Evolutionary conservation across 2,329 filamentous ascomycete species (phyloP).

Genomic region (Dryadomyces sulphureus): DNA sequence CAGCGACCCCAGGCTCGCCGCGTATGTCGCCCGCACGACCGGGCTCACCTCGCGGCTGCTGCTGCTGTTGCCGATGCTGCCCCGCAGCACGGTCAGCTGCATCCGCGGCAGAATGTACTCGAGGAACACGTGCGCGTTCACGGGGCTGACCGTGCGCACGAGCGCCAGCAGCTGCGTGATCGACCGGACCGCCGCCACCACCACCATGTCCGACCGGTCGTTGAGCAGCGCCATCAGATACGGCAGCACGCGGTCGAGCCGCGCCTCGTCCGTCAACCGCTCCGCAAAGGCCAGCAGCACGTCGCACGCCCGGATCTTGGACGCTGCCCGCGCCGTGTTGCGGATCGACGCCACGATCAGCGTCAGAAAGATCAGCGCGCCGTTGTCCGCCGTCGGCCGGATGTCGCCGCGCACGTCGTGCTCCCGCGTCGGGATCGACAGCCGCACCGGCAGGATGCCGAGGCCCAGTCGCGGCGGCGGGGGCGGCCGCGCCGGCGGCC

Average conservation of each 20-base stretch:
- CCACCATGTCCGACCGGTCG: constrained; percentile 72
- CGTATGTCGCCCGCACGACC: constrained; percentile 78
- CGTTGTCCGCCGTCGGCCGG: constrained; percentile 60
- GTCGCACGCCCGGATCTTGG: constrained; percentile 79
- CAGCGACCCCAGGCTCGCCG: constrained; percentile 77
- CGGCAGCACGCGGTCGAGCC: constrained; percentile 81
- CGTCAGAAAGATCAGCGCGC: constrained; percentile 81
- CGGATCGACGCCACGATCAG: constrained; percentile 78
- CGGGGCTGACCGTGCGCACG: constrained; percentile 72
- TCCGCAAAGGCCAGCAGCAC: constrained; percentile 85
- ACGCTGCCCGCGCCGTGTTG: constrained; percentile 78
- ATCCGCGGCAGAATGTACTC: constrained; percentile 54
- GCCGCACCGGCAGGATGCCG: constrained; percentile 61
- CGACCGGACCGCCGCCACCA: constrained; percentile 70
- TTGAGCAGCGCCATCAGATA: constrained; percentile 73
- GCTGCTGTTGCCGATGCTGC: constrained; percentile 20
- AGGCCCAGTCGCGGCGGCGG: constrained; percentile 33
- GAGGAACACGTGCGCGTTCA: constrained; percentile 54
- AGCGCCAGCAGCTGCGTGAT: constrained; percentile 80
- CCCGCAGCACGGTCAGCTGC: constrained; percentile 35
- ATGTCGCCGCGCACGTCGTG: constrained; percentile 48
- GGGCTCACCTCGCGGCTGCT: constrained; percentile 18
- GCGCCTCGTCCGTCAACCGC: constrained; percentile 83
- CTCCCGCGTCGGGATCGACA: constrained; percentile 78
- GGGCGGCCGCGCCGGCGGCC: neutral